Evolutionary conservation across 2,329 filamentous ascomycete species (phyloP), one percentile per base, ranked within the genome.

Genomic region (Diaporthe batatas): DNA sequence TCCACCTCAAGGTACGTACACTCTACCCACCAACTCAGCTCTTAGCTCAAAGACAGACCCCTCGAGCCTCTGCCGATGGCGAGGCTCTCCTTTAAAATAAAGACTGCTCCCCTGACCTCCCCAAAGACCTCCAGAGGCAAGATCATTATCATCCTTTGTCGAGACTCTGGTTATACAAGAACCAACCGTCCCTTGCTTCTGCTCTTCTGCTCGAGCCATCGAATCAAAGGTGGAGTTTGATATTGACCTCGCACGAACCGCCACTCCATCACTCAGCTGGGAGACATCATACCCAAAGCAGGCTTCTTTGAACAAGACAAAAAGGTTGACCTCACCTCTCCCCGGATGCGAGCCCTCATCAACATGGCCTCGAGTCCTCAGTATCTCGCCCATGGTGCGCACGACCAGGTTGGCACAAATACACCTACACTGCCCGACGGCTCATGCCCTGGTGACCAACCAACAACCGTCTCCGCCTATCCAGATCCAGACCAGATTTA

Each of bases 351-450:
- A 68, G 77, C 77, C 59, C 71, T 77, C 72, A 70, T 79, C 76
- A 77, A 79, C 73, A 81, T 81, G 79, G 71, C 70, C 39, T 70
- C 76, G 53, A 75, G 71, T 64, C 54, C 75, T 36, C 77, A 76
- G 42, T 80, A 78, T 73, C 76, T 78, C 39, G 70, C 74, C 71
- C 76, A 75, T n/a, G 75, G 73, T 65, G 75, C 74, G 62, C 76
- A 77, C 64, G 73, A 77, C 49, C 68, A 69, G 51, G 75, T 76
- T 29, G 77, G 78, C 74, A 64, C 70, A 69, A 64, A 34, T 65
- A 42, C 69, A 57, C 58, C 70, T n/a, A 53, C 49, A 49, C n/a
- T 73, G 59, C 59, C 65, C 16, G 42, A 67, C 72, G 55, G 42
- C 39, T 73, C 74, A n/a, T 75, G 75, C 51, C 59, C 73, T 16